Base-by-base conservation (phyloP, 345 rosid species). In the Syzygium aqueum region DNA sequence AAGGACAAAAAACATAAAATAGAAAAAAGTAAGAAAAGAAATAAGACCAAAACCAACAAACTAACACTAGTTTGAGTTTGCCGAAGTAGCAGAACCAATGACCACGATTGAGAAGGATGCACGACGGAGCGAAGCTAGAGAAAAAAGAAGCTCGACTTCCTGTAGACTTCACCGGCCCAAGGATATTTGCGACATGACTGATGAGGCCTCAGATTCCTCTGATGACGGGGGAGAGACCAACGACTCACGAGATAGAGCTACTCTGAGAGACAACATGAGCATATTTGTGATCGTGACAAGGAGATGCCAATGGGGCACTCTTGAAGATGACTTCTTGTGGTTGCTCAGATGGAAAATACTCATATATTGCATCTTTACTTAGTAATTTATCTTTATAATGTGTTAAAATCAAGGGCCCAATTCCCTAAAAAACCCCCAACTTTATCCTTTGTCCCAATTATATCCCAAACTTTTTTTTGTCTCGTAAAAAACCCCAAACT, bases 21-120 rank as follows among this genome's bases (percentile, higher is more conserved):
- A 61, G 6, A n/a, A n/a, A n/a, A 12, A 61, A 6, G 6, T 1
- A 2, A 13, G 3, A 13, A 61, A 13, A 2, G 0, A n/a, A n/a
- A 6, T 3, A 61, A 56, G 61, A 56, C 61, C 61, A 56, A 56
- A 56, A 56, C n/a, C n/a, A 22, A 56, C 61, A 56, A 23, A 56
- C n/a, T 1, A 9, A 23, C 5, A 23, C 3, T 23, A 23, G 5
- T 56, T 56, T 23, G 61, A 56, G 9, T 23, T 56, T 56, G n/a
- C 3, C 5, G 2, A 56, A 56, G n/a, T 23, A 56, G 14, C n/a
- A 1, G 12, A 22, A 10, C 61, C 12, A 22, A 56, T 23, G 13
- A 56, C n/a, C 12, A 3, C 13, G 6, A 23, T 22, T 3, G 8
- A 56, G 14, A 56, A 23, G 6, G n/a, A 22, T 56, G 61, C 61